Evolutionary conservation across 2,329 filamentous ascomycete species (phyloP).

Genomic region (Arachnopeziza araneosa): DNA sequence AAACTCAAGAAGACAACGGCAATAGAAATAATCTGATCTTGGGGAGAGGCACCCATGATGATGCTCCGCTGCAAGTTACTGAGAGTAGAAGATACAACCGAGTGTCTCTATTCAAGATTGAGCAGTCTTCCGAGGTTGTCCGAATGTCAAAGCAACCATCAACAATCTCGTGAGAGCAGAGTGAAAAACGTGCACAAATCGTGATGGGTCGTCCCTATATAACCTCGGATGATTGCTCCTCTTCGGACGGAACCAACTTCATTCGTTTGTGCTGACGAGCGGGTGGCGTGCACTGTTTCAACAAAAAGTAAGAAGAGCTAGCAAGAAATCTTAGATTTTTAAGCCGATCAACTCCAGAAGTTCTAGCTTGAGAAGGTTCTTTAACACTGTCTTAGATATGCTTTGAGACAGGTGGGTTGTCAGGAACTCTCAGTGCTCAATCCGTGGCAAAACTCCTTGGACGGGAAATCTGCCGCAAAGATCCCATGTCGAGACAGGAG

Average conservation of each 20-base stretch:
- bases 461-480: not conserved
- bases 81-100: not conserved
- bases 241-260: not conserved
- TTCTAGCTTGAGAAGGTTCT: not conserved
- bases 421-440: not conserved
- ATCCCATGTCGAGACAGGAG: not conserved
- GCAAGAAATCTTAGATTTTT: not conserved
- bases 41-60: not conserved
- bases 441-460: not conserved
- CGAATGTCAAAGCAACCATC: not conserved
- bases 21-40: conserved; percentile 11
- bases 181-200: not conserved
- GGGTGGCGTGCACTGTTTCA: not conserved
- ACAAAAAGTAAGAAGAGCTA: not conserved
- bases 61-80: not conserved
- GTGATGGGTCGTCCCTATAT: not conserved
- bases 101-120: not conserved
- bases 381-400: not conserved
- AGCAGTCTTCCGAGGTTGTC: not conserved
- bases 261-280: not conserved
- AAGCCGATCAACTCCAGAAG: not conserved
- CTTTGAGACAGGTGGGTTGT: not conserved
- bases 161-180: not conserved
- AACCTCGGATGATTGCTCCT: not conserved
- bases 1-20: conserved; percentile 29